Evolutionary conservation across 345 rosid species (phyloP).

Genomic region (Cochlearia excelsa): DNA sequence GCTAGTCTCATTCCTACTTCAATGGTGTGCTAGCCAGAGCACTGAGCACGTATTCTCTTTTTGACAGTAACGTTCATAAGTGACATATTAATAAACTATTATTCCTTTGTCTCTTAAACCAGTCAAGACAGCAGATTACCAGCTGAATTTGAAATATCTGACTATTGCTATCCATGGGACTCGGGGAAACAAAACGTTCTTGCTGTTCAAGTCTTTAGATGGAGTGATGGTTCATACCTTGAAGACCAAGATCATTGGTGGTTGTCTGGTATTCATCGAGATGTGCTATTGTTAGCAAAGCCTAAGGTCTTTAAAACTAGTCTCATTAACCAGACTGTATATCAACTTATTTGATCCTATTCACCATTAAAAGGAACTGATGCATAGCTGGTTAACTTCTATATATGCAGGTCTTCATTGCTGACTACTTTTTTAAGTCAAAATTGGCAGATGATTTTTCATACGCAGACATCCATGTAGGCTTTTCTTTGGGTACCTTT

Average conservation of each 20-base stretch:
- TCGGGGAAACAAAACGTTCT: constrained; percentile 76
- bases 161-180: constrained; percentile 67
- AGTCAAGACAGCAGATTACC: constrained; percentile 99
- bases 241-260: constrained; percentile 99
- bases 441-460: constrained; percentile 66
- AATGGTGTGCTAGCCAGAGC: neutral
- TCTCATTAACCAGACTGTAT: constrained; percentile 17
- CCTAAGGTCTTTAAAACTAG: constrained; percentile 61
- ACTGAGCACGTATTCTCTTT: neutral
- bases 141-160: constrained; percentile 97
- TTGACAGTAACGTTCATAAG: constrained; percentile 14
- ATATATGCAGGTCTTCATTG: constrained; percentile 76
- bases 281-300: constrained; percentile 93
- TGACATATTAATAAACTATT: constrained; percentile 27
- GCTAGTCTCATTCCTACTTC: constrained; percentile 15
- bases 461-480: constrained; percentile 71
- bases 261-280: constrained; percentile 96
- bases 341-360: constrained; percentile 4
- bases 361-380: neutral
- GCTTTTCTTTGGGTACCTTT: neutral
- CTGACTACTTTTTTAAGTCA: constrained; percentile 88
- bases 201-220: constrained; percentile 95
- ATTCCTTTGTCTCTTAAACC: constrained; percentile 28
- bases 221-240: constrained; percentile 99
- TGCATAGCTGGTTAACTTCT: constrained; percentile 18